Evolutionary conservation across 2,329 filamentous ascomycete species (phyloP).

Genomic region (Coleophoma eucalyptorum): DNA sequence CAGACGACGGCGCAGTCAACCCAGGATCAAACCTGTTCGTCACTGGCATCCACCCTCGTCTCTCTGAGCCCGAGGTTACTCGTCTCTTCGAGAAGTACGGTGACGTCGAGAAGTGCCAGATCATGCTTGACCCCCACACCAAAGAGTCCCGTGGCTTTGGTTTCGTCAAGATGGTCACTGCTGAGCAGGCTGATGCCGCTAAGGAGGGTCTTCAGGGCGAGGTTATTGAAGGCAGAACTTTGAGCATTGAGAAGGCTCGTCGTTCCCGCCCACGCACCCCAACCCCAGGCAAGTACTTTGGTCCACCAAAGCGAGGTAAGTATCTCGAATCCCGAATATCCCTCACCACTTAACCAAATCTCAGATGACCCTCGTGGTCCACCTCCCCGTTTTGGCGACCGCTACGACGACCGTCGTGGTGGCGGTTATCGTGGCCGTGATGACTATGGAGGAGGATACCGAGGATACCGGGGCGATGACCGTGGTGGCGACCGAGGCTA

Average conservation of each 20-base stretch:
- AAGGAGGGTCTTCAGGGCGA: slow-evolving; percentile 96
- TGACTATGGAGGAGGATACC: slow-evolving; percentile 52
- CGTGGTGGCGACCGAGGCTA: slow-evolving; percentile 28
- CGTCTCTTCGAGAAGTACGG: slow-evolving; percentile 98
- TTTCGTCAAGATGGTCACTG: slow-evolving; percentile 98
- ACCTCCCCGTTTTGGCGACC: slow-evolving; percentile 43
- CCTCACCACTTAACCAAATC: slow-evolving; percentile 23
- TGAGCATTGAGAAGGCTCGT: slow-evolving; percentile 98
- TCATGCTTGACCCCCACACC: slow-evolving; percentile 98
- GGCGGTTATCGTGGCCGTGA: slow-evolving; percentile 46
- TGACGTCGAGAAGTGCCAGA: slow-evolving; percentile 98
- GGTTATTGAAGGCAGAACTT: slow-evolving; percentile 87
- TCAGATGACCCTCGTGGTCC: slow-evolving; percentile 47
- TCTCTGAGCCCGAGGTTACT: slow-evolving; percentile 85
- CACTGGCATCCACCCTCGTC: slow-evolving; percentile 91
- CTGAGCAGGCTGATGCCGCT: slow-evolving; percentile 92
- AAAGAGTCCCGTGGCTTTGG: slow-evolving; percentile 98
- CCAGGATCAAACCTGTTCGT: slow-evolving; percentile 98
- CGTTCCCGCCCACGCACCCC: slow-evolving; percentile 92
- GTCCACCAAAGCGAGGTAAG: slow-evolving; percentile 94
- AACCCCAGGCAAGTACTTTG: slow-evolving; percentile 98
- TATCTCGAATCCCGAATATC: slow-evolving; percentile 16
- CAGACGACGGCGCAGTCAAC: slow-evolving; percentile 80
- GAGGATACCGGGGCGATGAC: slow-evolving; percentile 38
- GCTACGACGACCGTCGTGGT: slow-evolving; percentile 59